Percentiles rank a stretch among this genome's conserved stretches.
These are phyloP conservation scores for Echria macrotheca DNA, from an alignment of 495 filamentous ascomycete genomes.

Conservation along the genomic window DNA sequence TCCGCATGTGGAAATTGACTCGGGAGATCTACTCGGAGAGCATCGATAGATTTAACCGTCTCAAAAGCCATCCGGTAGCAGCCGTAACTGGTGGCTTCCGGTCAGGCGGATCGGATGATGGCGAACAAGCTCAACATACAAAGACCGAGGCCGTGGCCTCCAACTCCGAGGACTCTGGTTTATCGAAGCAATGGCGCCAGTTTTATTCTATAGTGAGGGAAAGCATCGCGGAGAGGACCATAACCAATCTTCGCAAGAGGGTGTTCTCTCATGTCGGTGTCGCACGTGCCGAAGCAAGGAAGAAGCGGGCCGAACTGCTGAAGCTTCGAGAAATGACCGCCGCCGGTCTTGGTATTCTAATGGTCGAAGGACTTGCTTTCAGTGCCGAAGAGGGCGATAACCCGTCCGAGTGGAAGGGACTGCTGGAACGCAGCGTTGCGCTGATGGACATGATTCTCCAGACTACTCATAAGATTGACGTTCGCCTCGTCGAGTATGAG, in stretches of 20 bases:
- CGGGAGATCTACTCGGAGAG: conserved; percentile 59
- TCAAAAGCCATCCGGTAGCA: conserved; percentile 8
- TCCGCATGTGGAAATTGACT: conserved; percentile 60
- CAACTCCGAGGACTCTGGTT: conserved; percentile 12
- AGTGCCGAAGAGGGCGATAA: conserved; percentile 39
- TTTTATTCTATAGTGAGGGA: conserved; percentile 78
- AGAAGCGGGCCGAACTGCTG: conserved; percentile 62
- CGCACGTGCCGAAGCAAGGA: conserved; percentile 61
- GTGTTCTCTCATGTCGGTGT: conserved; percentile 66
- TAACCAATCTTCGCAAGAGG: conserved; percentile 52
- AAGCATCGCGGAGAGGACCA: conserved; percentile 58
- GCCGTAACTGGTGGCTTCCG: too few species aligned
- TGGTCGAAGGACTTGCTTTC: conserved; percentile 73
- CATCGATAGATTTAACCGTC: conserved; percentile 37
- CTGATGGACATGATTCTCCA: conserved; percentile 76
- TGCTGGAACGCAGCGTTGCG: conserved; percentile 64
- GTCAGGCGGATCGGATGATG: too few species aligned
- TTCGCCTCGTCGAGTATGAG: conserved; percentile 64
- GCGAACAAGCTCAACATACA: too few species aligned
- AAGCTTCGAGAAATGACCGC: conserved; percentile 70
- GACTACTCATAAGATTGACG: conserved; percentile 49
- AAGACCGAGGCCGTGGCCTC: too few species aligned
- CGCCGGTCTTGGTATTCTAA: conserved; percentile 78
- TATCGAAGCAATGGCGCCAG: conserved; percentile 57
- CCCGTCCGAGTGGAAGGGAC: conserved; percentile 62